These are phyloP conservation scores for Solanum dulcamara DNA, from an alignment of 257 asterid species.

Conservation along the genomic window DNA sequence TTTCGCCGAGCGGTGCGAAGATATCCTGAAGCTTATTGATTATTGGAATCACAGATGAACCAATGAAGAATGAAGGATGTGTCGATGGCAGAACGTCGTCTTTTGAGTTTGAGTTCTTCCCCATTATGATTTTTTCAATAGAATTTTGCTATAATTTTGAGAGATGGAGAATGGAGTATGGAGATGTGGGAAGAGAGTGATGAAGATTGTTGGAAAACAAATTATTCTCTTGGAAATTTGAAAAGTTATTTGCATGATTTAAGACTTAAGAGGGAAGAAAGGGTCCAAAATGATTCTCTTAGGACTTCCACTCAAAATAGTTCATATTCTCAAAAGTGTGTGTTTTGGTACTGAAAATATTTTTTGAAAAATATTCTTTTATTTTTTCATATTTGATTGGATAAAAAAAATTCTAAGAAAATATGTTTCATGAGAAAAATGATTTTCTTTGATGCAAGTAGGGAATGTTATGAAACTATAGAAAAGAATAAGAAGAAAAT, in stretches of 20 bases:
- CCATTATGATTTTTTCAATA: neutral
- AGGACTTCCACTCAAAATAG: no score
- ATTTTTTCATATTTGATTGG: no score
- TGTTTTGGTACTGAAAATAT: no score
- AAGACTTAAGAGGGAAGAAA: neutral
- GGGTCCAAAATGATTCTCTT: neutral
- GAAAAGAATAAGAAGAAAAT: no score
- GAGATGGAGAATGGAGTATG: neutral
- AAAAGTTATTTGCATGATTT: neutral
- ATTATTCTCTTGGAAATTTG: no score
- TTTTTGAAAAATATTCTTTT: no score
- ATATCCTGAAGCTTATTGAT: slow-evolving; percentile 88
- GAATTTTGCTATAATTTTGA: neutral
- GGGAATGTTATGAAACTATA: no score
- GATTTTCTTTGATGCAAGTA: no score
- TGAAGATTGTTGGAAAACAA: neutral
- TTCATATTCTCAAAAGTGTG: no score
- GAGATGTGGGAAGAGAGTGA: neutral
- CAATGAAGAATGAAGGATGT: slow-evolving; percentile 32
- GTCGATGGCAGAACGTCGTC: neutral
- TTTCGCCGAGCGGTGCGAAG: slow-evolving; percentile 59
- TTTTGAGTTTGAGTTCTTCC: neutral
- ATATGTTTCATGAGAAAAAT: no score
- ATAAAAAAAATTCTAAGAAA: no score
- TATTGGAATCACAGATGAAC: slow-evolving; percentile 66